A percentile compares a stretch with the other conserved stretches of the same genome.
Conservation (phyloP, 2,329 filamentous ascomycete genomes). For the Penicillium brasilianum region DNA sequence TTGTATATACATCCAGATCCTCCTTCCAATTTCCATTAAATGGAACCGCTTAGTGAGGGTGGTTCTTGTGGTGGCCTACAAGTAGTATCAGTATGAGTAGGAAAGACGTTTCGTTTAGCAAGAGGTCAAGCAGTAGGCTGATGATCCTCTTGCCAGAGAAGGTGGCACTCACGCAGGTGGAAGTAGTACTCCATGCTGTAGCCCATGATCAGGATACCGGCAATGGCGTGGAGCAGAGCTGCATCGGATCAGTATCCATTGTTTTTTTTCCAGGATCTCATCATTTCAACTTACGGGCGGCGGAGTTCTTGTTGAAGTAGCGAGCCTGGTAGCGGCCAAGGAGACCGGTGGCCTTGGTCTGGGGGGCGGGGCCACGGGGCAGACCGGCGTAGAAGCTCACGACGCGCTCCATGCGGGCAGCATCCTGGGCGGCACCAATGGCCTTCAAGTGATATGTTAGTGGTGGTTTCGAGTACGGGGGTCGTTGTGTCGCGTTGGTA, state of each 20-base stretch:
- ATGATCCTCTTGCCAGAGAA: neutral
- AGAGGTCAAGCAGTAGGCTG: neutral
- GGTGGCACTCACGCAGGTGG: slow-evolving; percentile 82
- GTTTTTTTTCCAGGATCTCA: neutral
- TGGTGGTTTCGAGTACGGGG: slow-evolving; percentile 15
- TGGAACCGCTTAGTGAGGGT: slow-evolving; percentile 76
- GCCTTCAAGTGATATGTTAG: slow-evolving; percentile 65
- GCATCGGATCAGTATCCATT: slow-evolving; percentile 27
- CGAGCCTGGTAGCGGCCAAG: slow-evolving; percentile 81
- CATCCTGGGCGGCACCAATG: slow-evolving; percentile 93
- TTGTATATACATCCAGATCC: slow-evolving; percentile 50
- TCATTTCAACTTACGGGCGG: slow-evolving; percentile 73
- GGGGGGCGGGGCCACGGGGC: slow-evolving; percentile 86
- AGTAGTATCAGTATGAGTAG: slow-evolving; percentile 15
- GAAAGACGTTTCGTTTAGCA: neutral
- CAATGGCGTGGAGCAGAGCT: slow-evolving; percentile 90
- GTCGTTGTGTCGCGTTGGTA: slow-evolving; percentile 16
- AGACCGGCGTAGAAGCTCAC: slow-evolving; percentile 99
- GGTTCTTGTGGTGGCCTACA: slow-evolving; percentile 99
- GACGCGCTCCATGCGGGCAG: slow-evolving; percentile 95
- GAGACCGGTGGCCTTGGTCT: slow-evolving; percentile 79
- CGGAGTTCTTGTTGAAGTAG: slow-evolving; percentile 96
- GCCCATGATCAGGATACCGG: slow-evolving; percentile 76
- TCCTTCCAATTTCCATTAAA: slow-evolving; percentile 27
- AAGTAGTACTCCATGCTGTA: slow-evolving; percentile 99